Evolutionary conservation across 2,329 filamentous ascomycete genomes (phyloP).

Genomic region (Plenodomus lindquistii): DNA sequence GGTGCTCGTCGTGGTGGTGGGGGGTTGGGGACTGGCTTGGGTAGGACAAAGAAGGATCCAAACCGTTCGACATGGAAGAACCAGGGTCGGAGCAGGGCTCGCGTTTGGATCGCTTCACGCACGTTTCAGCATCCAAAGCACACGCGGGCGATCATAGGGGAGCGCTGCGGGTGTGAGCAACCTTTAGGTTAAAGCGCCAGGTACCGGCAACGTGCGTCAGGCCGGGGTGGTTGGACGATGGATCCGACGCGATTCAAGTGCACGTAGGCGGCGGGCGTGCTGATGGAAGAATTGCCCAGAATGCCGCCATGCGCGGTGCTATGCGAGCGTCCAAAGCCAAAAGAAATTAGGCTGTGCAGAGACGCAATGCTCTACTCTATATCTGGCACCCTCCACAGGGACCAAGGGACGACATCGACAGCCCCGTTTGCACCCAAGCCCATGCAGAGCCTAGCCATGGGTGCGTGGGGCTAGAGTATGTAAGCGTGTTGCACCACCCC

Average conservation of each 20-base stretch:
- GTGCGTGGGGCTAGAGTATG: no score
- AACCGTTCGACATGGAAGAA: slow-evolving; percentile 43
- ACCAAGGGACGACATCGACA: background rate
- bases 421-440: background rate
- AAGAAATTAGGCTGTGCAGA: background rate
- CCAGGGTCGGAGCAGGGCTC: slow-evolving; percentile 31
- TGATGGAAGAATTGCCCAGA: slow-evolving; percentile 13
- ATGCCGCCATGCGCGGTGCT: background rate
- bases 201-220: slow-evolving; percentile 30
- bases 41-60: slow-evolving; percentile 38
- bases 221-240: slow-evolving; percentile 22
- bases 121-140: slow-evolving; percentile 46
- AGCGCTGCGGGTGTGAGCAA: slow-evolving; percentile 27
- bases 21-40: slow-evolving; percentile 26
- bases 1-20: slow-evolving; percentile 22
- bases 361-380: background rate
- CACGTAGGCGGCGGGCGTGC: slow-evolving; percentile 21
- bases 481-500: background rate
- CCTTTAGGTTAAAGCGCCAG: slow-evolving; percentile 30
- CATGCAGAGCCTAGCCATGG: background rate
- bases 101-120: slow-evolving; percentile 44
- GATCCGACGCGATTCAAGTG: slow-evolving; percentile 27
- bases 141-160: slow-evolving; percentile 28
- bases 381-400: background rate
- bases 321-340: background rate